Evolutionary conservation across 257 asterid genomes (phyloP), one percentile per base, ranked within the genome.

Genomic region (Apocynum venetum): DNA sequence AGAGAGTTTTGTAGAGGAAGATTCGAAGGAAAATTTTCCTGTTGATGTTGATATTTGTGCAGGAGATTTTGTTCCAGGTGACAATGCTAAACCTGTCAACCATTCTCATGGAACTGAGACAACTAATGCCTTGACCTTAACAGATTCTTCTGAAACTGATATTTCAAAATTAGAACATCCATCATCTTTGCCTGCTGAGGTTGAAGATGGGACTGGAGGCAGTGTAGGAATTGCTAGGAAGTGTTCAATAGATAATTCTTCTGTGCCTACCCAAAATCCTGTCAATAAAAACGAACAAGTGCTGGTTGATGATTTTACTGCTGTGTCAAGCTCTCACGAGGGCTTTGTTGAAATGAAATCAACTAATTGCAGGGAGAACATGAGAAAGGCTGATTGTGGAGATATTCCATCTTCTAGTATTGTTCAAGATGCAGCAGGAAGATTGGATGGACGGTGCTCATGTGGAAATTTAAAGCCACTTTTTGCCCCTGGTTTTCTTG

Each of bases 401-500:
- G 64, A 72, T 36, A 56, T 80, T 35, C 65, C 83, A 40, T 56
- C 84, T 75, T 51, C 83, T 75, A 63, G 12, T 53, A 80, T 73
- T 44, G 71, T 64, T 81, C 80, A 38, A 67, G 78, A 53, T 63
- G 84, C 73, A 60, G 84, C 68, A 15, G 76, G 79, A 83, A 88
- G 77, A 80, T 82, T 87, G 51, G 20, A 60, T 31, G 86, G 80
- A 64, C 70, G 38, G 64, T 53, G 15, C 40, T 44, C 88, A 44
- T 63, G 81, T 36, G 76, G 71, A 19, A 88, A 89, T 82, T 72
- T 48, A 12, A 91, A 88, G 84, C 96, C 98, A 9, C 78, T 87
- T 36, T 82, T 91, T 48, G 40, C 82, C 71, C 87, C 87, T 31
- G 97, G 97, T 36, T 93, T 91, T 85, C 93, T 89, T 60, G 91